Evolutionary conservation across 2,329 filamentous ascomycete genomes (phyloP), one percentile per base, ranked within the genome.

Genomic region (Apiospora phragmitis): DNA sequence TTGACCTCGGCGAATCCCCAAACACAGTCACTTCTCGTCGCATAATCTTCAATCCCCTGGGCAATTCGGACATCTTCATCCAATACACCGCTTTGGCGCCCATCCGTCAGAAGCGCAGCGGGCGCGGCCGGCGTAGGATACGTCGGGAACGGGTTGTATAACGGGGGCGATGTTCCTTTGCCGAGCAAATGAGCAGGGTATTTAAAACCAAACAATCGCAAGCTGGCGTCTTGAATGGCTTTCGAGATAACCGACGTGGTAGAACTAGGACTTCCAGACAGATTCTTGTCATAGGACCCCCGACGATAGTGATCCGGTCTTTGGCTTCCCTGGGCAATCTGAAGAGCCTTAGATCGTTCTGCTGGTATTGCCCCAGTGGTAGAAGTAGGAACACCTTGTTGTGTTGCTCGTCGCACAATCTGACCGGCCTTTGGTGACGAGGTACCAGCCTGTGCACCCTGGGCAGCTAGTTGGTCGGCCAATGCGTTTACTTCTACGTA

Each of bases 1-100:
- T 99, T 99, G 78, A 99, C 95, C 82, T 99, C 95, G 7, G 96
- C 96, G 81, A 99, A 98, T 3, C 95, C 95, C 80, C 95, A 99
- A 3, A 99, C 95, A 65, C 98, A 96, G 80, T 99, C 95, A 78
- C 95, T 98, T 49, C 95, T 89, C 42, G 94, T 96, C 1, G 96
- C 96, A 74, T 94, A 92, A 76, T 98, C 95, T 80, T 99, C 95
- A 70, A 98, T 94, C 62, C 90, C 88, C 77, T 94, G 92, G 2
- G 95, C 90, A 51, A 93, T 91, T 73, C 89, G 90, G 21, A 88
- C 86, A 78, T 98, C 96, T 77, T 98, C 95, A 73, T 98, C 94
- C 26, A 90, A 83, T 3, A 88, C 87, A 4, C 84, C 81, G 45
- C 84, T 86, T 26, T 87, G 85, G 77, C 89, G 92, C 14, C 88